Evolutionary conservation across 2,329 filamentous ascomycete genomes (phyloP), one percentile per base, ranked within the genome.

Genomic region (Cladophialophora psammophila): DNA sequence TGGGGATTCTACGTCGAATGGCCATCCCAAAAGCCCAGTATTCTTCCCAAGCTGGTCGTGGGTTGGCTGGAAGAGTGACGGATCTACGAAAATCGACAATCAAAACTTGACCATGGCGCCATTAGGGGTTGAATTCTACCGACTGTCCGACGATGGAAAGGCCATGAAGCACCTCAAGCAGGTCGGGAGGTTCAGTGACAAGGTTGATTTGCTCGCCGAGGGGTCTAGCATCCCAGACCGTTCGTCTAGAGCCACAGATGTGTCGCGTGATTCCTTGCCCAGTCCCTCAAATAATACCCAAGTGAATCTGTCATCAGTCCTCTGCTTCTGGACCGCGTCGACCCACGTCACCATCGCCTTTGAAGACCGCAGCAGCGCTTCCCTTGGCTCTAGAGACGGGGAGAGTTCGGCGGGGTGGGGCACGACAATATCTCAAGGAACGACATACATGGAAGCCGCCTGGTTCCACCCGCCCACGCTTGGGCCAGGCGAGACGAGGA

Each of bases 401-500:
- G 40, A 52, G 2, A 15, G 15, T 18, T 9, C 15, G 20, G 60
- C 26, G 26, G 26, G 35, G 10, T 56, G 42, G 60, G 8, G 32
- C 26, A 5, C 4, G 10, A 34, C 9, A 55, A 26, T 63, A n/a
- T 63, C 42, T 56, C 60, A 63, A 63, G 45, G 34, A 15, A n/a
- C 10, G n/a, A 26, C 59, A 2, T 12, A 2, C 2, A 56, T 63
- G 10, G 6, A 32, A 34, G 45, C 34, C 3, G 57, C 60, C 13
- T 63, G 60, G 60, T 52, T 60, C 31, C 57, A 60, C 57, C 6
- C 52, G 5, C 57, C 57, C 18, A n/a, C 3, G 13, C 34, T 60
- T 18, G 13, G 13, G 34, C 60, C 48, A 34, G 13, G 45, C n/a
- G 60, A 56, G 20, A 38, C 3, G 8, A 20, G 26, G 26, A 26